Evolutionary conservation across 2,329 filamentous ascomycete genomes (phyloP), one percentile per base, ranked within the genome.

Genomic region (Fusarium sp.): DNA sequence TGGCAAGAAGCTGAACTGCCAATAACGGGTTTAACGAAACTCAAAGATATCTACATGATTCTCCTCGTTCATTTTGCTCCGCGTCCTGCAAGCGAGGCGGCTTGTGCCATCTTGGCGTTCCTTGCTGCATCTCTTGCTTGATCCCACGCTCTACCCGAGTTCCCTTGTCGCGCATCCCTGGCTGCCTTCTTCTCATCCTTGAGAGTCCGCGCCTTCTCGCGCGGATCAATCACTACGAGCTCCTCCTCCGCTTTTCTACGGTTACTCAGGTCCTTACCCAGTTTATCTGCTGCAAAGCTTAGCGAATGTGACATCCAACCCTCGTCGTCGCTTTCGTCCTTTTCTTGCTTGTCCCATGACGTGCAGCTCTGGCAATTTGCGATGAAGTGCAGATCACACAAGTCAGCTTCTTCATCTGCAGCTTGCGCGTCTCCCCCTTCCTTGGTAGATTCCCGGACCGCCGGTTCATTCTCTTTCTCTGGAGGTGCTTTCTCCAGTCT

Each of bases 351-450:
- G 74, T 97, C 92, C 93, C 94, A 97, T 0, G 91, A 88, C 61
- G 88, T 89, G 78, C 96, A 98, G 44, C 93, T 97, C 77, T 97
- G 93, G 78, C 96, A 99, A 74, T 97, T 92, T 49, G 92, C 92
- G 67, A 99, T 97, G 79, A 98, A 99, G 78, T 99, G 96, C 36
- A 99, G 82, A 77, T 98, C 96, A 76, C 96, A 99, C 6, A 97
- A 84, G 50, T 86, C 86, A 4, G 89, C 90, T 77, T 97, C 93
- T 38, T 91, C 88, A 4, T 90, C 90, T 9, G 51, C 68, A 10
- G 62, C 67, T 18, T 64, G 65, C 76, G 69, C 52, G 5, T 38
- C 71, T 18, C 40, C 67, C 37, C 73, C 72, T 7, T 71, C 71
- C 33, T 75, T 75, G 13, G 76, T 74, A 11, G 75, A 71, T 28